Evolutionary conservation across 208 protist genomes (phyloP).

Genomic region (Perkinsela sp.): DNA sequence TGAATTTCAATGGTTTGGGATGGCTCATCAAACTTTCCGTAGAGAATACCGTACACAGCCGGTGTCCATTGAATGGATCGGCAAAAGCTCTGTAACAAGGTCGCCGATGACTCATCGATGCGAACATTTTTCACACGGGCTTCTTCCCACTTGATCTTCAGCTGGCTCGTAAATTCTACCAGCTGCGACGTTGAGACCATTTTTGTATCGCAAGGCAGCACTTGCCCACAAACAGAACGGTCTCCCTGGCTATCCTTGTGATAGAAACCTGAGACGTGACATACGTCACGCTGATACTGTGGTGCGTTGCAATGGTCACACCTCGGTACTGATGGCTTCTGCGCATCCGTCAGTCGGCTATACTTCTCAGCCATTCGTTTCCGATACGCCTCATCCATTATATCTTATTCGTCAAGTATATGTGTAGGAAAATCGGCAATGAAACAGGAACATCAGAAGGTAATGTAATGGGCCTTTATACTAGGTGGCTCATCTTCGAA

Average conservation of each 20-base stretch:
- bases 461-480: too few relatives aligned
- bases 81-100: constrained; percentile 53
- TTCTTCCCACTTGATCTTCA: constrained; percentile 32
- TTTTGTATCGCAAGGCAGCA: constrained; percentile 16
- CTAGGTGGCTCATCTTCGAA: too few relatives aligned
- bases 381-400: not conserved
- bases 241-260: constrained; percentile 23
- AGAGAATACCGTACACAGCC: constrained; percentile 50
- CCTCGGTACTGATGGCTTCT: constrained; percentile 13
- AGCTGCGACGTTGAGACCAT: constrained; percentile 17
- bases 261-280: constrained; percentile 26
- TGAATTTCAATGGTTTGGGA: constrained; percentile 25
- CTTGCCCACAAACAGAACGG: constrained; percentile 20
- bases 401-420: too few relatives aligned
- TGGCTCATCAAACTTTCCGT: constrained; percentile 14
- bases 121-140: constrained; percentile 30
- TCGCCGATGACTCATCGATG: constrained; percentile 25
- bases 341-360: not conserved
- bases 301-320: constrained; percentile 24
- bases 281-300: constrained; percentile 18
- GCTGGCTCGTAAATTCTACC: constrained; percentile 34
- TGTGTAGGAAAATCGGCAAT: too few relatives aligned
- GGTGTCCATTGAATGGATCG: constrained; percentile 26
- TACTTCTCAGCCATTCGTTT: constrained; percentile 1
- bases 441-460: too few relatives aligned